phyloP scores from a whole-genome alignment of 495 filamentous ascomycete species.

The Tuber aestivum region DNA sequence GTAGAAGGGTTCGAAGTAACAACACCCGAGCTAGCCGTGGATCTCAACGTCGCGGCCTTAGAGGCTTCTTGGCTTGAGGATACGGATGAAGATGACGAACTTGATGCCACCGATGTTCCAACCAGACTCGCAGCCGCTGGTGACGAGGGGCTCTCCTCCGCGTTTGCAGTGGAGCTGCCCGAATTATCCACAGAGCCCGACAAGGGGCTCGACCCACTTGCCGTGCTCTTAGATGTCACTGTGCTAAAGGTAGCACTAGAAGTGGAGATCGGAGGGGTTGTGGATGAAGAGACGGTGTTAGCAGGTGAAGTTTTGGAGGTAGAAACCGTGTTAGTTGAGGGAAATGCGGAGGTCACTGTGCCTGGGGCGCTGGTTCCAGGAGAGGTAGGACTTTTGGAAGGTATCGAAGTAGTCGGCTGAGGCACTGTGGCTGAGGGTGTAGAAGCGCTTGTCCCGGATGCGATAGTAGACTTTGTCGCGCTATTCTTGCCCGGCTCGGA shows the following conservation, averaged over 20 bases:
- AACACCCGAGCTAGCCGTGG: background rate
- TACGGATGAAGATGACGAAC: background rate
- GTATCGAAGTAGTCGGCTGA: background rate
- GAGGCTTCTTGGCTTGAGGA: background rate
- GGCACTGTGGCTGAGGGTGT: background rate
- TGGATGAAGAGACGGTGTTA: background rate
- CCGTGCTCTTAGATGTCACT: background rate
- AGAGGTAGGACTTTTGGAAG: background rate
- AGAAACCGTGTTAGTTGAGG: background rate
- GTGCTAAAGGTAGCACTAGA: background rate
- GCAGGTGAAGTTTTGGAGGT: background rate
- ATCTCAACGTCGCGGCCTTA: background rate
- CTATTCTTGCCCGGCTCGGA: background rate
- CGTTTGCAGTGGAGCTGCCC: background rate
- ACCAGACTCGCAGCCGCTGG: too few species aligned
- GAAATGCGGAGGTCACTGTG: background rate
- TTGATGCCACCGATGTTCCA: background rate
- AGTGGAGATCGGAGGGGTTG: background rate
- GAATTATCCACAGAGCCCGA: background rate
- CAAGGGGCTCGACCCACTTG: background rate
- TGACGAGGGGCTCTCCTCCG: background rate
- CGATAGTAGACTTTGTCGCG: background rate
- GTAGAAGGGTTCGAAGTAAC: background rate
- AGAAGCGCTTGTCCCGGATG: background rate
- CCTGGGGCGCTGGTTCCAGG: background rate